Evolutionary conservation across 352 stramenopile genomes (phyloP), one percentile per base, ranked within the genome.

Genomic region (Phytopythium sindhum): DNA sequence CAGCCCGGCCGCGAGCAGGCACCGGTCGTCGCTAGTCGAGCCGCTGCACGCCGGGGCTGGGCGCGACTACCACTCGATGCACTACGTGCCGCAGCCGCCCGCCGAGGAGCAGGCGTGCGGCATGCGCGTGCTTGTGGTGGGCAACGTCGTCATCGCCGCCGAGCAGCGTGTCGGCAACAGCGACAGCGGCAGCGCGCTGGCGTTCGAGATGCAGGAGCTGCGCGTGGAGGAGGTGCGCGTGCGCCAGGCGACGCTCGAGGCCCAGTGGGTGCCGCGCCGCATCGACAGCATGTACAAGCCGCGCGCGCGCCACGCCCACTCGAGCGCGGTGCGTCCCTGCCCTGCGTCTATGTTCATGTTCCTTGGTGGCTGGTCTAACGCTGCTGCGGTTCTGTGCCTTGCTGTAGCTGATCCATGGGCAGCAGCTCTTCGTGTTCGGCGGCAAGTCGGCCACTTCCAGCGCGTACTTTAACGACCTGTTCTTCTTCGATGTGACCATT

Each of bases 1-100:
- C 37, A 35, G 63, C 59, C 45, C 47, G 9, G 15, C 23, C 6
- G 24, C 24, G 5, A 54, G 45, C 5, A n/a, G 42, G 24, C 14
- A 57, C 48, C 11, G 45, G 61, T n/a, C 47, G 61, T 45, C 24
- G 51, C 66, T 60, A 28, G 9, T 31, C 17, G 54, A 52, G 35
- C 68, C 54, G 12, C 44, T 62, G 42, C 67, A 72, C 39, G 52
- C 64, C 19, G 65, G 70, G 59, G 52, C 61, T 57, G 68, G 69
- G 29, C 78, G 84, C 41, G 78, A 89, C 62, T 81, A 88, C 61
- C 81, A 90, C 68, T 77, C 78, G 14, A 90, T 92, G 81, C 84
- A 92, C 68, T 92, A 92, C 60, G 69, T 90, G 10, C 63, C 78
- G 35, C 62, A 69, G 23, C 62, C 70, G 19, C 57, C 23, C 6